Evolutionary conservation across 139 green algal species (phyloP).

Genomic region (Penium margaritaceum): DNA sequence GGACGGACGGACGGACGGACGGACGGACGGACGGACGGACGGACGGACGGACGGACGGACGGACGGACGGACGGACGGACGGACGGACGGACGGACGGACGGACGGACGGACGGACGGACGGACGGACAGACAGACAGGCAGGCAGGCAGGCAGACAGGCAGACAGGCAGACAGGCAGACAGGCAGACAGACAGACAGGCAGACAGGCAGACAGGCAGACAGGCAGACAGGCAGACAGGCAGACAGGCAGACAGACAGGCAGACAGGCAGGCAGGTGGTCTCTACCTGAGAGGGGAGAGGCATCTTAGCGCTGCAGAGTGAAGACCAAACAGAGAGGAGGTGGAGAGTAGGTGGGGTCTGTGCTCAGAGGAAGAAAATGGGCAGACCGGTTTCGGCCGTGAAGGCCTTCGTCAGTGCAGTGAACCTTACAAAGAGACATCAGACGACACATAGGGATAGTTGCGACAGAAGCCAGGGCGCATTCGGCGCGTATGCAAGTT

Average conservation of each 20-base stretch:
- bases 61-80: background rate
- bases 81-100: background rate
- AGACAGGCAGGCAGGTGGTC: background rate
- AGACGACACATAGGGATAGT: too few relatives aligned
- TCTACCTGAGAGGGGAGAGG: too few relatives aligned
- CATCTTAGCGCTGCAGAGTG: too few relatives aligned
- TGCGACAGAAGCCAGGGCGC: too few relatives aligned
- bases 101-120: background rate
- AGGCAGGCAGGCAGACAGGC: background rate
- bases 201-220: background rate
- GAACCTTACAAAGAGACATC: too few relatives aligned
- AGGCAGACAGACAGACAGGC: background rate
- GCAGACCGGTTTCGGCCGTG: too few relatives aligned
- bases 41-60: background rate
- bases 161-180: background rate
- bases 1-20: background rate
- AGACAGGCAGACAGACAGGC: background rate
- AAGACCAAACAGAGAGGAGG: too few relatives aligned
- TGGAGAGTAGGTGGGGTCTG: too few relatives aligned
- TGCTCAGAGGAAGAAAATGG: too few relatives aligned
- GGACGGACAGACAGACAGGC: background rate
- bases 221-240: background rate
- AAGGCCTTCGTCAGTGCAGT: too few relatives aligned
- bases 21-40: background rate
- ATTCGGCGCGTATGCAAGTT: too few relatives aligned